A percentile compares a stretch with the other conserved stretches of the same genome.
These are phyloP conservation scores for Paradendryphiella salina DNA, from an alignment of 2,329 filamentous ascomycete species.

Conservation along the genomic window DNA sequence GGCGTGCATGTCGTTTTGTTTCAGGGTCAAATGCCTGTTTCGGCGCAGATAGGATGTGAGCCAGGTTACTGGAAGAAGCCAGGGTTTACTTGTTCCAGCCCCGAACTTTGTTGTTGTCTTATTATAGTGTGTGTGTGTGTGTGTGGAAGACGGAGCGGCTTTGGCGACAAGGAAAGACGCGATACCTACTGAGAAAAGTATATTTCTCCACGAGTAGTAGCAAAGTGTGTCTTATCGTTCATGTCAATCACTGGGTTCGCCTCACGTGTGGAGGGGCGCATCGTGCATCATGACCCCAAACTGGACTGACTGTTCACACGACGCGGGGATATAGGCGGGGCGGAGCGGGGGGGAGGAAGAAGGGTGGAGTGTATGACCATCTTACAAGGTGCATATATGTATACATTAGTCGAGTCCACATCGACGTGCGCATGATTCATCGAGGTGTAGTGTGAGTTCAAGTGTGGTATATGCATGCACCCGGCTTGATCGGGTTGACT, in stretches of 20 bases:
- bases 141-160: not conserved
- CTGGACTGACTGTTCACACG: constrained; percentile 3
- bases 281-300: not conserved
- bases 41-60: not conserved
- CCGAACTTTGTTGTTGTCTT: not conserved
- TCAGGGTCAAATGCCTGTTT: not conserved
- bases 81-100: not conserved
- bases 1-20: not conserved
- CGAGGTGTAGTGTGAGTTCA: constrained; percentile 1
- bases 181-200: not conserved
- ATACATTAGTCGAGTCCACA: not conserved
- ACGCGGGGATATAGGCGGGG: constrained; percentile 5
- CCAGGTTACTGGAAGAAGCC: not conserved
- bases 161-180: not conserved
- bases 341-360: constrained; percentile 1
- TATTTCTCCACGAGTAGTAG: not conserved
- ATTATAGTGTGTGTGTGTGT: not conserved
- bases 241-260: not conserved
- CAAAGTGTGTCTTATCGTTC: not conserved
- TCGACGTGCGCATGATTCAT: not conserved
- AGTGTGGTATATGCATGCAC: not conserved
- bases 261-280: not conserved
- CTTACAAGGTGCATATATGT: constrained; percentile 4
- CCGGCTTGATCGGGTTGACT: not conserved
- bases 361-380: not conserved